Base-by-base conservation (phyloP, 768 basidiomycete genomes). In the Lactifluus subvellereus region DNA sequence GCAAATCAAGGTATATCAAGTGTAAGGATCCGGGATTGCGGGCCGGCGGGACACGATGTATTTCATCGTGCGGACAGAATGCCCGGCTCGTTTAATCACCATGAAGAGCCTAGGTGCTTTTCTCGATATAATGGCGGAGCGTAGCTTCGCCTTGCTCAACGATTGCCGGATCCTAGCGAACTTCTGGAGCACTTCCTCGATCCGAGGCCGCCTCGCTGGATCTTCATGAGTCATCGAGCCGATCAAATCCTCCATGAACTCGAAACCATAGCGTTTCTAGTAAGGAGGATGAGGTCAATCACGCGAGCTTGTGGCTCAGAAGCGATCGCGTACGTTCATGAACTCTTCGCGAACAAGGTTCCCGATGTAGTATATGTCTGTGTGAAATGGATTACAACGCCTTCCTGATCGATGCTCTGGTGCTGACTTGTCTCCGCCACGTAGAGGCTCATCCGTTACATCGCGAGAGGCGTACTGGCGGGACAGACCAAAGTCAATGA, bases 401-500 rank as follows among this genome's bases (percentile, higher is more conserved):
- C 6, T 3, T 20, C 27, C 4, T 4, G 49, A 66, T 8, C 66
- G 65, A 48, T 73, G 74, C 58, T 77, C 76, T 2, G 76, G 75
- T 1, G 74, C 72, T 0, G 76, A 70, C 54, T 74, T 74, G 69
- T 84, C 81, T 5, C 75, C 79, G 0, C 79, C 82, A 7, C 67
- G 65, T 2, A 78, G 70, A 0, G 75, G 72, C 3, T 62, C 48
- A 35, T 73, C 75, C 1, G 54, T 66, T 0, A 77, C 62, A 8
- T 74, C 67, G 0, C 69, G 55, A 0, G 75, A 72, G 3, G n/a
- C 18, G 38, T 73, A 73, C 5, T 51, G 62, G 30, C 65, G 66
- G 6, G 73, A 72, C 7, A 72, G 20, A 22, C 72, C 73, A 50
- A 71, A 69, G 65, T 74, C 74, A 42, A 69, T 69, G 48, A 69